Conservation (phyloP, 768 basidiomycete species). For the Thelephora aurantiotincta region DNA sequence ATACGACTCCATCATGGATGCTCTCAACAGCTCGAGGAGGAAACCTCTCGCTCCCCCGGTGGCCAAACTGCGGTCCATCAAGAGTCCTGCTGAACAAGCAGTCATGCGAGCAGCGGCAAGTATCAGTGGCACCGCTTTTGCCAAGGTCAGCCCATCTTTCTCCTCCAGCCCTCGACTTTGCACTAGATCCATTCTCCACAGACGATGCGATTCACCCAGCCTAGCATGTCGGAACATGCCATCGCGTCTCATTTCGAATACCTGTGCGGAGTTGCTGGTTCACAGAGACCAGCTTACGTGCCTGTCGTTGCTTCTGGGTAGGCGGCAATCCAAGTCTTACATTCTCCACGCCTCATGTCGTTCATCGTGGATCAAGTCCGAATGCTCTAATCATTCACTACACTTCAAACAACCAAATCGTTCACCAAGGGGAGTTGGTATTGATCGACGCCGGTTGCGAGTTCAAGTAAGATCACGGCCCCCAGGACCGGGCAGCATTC, state of each 20-base stretch:
- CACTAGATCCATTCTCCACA: conserved; percentile 15
- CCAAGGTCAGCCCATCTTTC: conserved; percentile 39
- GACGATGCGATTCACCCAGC: conserved; percentile 71
- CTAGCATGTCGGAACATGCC: conserved; percentile 41
- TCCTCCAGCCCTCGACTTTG: neutral
- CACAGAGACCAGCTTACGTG: conserved; percentile 88
- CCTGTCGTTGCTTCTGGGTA: conserved; percentile 95
- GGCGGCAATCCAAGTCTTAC: conserved; percentile 9
- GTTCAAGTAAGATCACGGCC: conserved; percentile 46
- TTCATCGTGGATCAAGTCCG: conserved; percentile 27
- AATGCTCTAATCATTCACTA: conserved; percentile 93
- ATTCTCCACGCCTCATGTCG: neutral
- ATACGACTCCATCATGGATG: conserved; percentile 41
- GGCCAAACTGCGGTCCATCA: conserved; percentile 58
- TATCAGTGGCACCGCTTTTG: conserved; percentile 75
- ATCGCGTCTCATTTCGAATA: conserved; percentile 86
- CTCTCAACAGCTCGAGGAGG: conserved; percentile 30
- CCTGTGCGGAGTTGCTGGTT: conserved; percentile 60
- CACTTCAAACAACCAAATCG: conserved; percentile 74
- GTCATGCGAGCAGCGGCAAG: conserved; percentile 80
- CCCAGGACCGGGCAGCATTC: neutral
- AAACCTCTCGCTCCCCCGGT: conserved; percentile 52
- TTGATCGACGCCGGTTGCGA: conserved; percentile 90
- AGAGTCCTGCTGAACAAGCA: conserved; percentile 62
- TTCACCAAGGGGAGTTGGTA: conserved; percentile 59